These are phyloP conservation scores for Rubus idaeus DNA, from an alignment of 306 rosid genomes.

Conservation along the genomic window DNA sequence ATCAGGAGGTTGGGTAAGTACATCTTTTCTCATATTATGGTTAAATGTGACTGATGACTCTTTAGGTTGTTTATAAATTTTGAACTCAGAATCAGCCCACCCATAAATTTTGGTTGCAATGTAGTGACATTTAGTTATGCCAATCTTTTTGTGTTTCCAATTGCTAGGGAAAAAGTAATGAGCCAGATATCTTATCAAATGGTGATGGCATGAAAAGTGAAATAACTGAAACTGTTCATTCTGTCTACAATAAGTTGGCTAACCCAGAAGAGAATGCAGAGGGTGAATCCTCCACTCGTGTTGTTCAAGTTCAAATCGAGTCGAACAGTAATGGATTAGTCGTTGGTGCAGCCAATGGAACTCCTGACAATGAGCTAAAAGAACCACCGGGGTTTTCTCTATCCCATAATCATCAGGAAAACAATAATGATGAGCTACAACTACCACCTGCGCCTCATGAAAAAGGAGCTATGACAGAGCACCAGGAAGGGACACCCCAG, in stretches of 20 bases:
- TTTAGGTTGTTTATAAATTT: not conserved
- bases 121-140: not conserved
- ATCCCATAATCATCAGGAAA: constrained; percentile 32
- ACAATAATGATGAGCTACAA: constrained; percentile 32
- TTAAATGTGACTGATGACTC: not conserved
- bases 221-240: constrained; percentile 72
- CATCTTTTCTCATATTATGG: not conserved
- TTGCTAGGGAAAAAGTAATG: constrained; percentile 64
- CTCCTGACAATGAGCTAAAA: constrained; percentile 44
- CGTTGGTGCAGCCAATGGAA: constrained; percentile 32
- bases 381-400: constrained; percentile 72
- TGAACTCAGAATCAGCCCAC: not conserved
- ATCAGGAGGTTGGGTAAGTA: constrained; percentile 76
- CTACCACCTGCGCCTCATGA: constrained; percentile 19
- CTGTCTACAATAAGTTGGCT: constrained; percentile 63
- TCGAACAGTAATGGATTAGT: constrained; percentile 29
- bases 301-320: constrained; percentile 34
- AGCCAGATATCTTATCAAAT: constrained; percentile 64
- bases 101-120: not conserved
- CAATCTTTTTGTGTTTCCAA: not conserved
- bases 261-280: constrained; percentile 51
- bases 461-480: constrained; percentile 35
- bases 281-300: constrained; percentile 29
- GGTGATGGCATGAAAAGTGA: constrained; percentile 80
- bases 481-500: constrained; percentile 27